Percentiles rank a stretch among this genome's conserved stretches.
Conservation (phyloP, 192 early-diverging fungal genomes). For the Podila horticola region DNA sequence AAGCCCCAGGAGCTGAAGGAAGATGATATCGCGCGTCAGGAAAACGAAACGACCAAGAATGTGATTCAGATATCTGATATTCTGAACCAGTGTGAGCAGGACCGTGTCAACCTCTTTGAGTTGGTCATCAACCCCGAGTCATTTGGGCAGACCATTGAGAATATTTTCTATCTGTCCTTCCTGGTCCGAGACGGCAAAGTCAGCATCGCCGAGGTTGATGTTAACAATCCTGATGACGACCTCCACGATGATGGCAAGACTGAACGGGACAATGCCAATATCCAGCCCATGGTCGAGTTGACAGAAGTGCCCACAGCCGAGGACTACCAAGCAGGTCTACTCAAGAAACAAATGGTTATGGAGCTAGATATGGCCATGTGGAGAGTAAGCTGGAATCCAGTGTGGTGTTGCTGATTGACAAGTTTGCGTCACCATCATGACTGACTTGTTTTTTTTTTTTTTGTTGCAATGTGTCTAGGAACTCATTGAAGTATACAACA, state of each 20-base stretch:
- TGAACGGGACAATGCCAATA: constrained; percentile 22
- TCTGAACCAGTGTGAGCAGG: constrained; percentile 57
- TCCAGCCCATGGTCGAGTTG: constrained; percentile 56
- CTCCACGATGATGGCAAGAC: constrained; percentile 22
- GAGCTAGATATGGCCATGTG: constrained; percentile 74
- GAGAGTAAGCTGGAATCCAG: constrained; percentile 57
- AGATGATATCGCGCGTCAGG: constrained; percentile 78
- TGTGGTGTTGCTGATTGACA: background rate
- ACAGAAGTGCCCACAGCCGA: constrained; percentile 76
- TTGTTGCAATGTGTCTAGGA: constrained; percentile 48
- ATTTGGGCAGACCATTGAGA: constrained; percentile 95
- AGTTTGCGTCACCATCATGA: background rate
- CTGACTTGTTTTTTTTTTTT: background rate
- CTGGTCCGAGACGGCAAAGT: constrained; percentile 88
- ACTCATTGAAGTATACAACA: constrained; percentile 72
- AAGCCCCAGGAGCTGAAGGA: constrained; percentile 63
- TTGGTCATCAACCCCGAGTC: constrained; percentile 92
- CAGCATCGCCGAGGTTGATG: constrained; percentile 71
- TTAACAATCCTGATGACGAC: constrained; percentile 58
- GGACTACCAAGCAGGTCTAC: constrained; percentile 69
- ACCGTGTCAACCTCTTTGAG: constrained; percentile 77
- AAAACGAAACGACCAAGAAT: constrained; percentile 88
- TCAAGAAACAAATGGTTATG: constrained; percentile 85
- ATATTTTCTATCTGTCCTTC: constrained; percentile 98
- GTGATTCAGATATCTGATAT: constrained; percentile 76